phyloP scores from a whole-genome alignment of 2,329 filamentous ascomycete genomes.

The Fusarium pseudograminearum region DNA sequence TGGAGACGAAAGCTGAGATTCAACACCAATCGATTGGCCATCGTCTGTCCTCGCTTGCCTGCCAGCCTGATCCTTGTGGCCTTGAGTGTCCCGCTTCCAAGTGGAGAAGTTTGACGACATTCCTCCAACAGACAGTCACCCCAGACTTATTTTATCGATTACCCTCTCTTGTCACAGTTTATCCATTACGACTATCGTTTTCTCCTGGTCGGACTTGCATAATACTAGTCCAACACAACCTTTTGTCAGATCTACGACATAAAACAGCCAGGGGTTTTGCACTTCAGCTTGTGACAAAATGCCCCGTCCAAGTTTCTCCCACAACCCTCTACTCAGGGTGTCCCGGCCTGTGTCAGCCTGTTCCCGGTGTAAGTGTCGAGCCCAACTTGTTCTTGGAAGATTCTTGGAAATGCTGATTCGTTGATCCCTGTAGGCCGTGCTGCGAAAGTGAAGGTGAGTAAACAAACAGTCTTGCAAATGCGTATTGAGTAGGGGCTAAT shows the following conservation, averaged over 20 bases:
- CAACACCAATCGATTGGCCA: constrained; percentile 21
- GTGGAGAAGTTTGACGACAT: constrained; percentile 47
- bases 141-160: constrained; percentile 26
- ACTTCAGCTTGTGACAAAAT: constrained; percentile 47
- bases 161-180: constrained; percentile 23
- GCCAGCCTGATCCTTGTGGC: constrained; percentile 34
- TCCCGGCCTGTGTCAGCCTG: constrained; percentile 85
- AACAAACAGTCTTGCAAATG: not conserved
- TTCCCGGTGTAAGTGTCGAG: constrained; percentile 71
- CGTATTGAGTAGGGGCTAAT: constrained; percentile 16
- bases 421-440: constrained; percentile 67
- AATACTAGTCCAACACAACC: not conserved
- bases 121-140: constrained; percentile 38
- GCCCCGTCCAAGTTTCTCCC: constrained; percentile 62
- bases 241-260: not conserved
- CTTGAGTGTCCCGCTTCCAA: constrained; percentile 34
- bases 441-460: constrained; percentile 86
- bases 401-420: constrained; percentile 6
- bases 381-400: not conserved
- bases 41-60: constrained; percentile 31
- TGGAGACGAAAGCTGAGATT: constrained; percentile 1
- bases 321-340: constrained; percentile 74
- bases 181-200: constrained; percentile 3
- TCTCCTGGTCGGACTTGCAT: not conserved
- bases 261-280: not conserved